Percentiles rank a stretch among this genome's conserved stretches.
Evolutionary conservation across 352 stramenopile genomes (phyloP).

Genomic region (Phytophthora palmivora): DNA sequence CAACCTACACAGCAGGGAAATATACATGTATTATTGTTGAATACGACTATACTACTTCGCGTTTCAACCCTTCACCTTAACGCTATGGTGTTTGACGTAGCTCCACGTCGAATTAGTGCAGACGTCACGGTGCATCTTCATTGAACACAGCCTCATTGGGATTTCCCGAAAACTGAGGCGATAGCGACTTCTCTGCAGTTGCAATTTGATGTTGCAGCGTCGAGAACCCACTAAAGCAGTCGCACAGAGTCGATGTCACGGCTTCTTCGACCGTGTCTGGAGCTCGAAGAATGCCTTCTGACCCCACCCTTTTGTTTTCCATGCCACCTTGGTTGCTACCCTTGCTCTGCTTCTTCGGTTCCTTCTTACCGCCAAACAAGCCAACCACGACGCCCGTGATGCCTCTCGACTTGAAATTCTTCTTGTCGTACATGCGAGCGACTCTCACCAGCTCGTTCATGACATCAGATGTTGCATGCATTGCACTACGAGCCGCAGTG

Average conservation of each 20-base stretch:
- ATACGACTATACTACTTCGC: background rate
- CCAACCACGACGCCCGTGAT: slow-evolving; percentile 18
- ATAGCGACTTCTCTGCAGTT: slow-evolving; percentile 29
- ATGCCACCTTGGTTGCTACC: background rate
- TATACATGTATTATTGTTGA: slow-evolving; percentile 1
- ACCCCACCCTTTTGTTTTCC: slow-evolving; percentile 10
- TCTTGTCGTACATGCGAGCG: slow-evolving; percentile 38
- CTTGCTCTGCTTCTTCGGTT: slow-evolving; percentile 11
- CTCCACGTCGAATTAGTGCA: background rate
- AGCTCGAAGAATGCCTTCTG: slow-evolving; percentile 26
- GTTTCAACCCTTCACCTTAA: too few species aligned
- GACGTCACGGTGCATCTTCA: background rate
- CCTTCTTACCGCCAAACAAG: slow-evolving; percentile 16
- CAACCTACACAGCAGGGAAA: background rate
- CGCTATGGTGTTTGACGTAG: background rate
- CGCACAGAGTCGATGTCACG: slow-evolving; percentile 29
- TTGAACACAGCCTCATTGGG: slow-evolving; percentile 12
- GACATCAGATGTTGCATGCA: slow-evolving; percentile 33
- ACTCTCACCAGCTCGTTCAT: slow-evolving; percentile 36
- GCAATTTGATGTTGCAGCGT: slow-evolving; percentile 38
- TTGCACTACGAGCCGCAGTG: slow-evolving; percentile 30
- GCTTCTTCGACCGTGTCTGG: slow-evolving; percentile 40
- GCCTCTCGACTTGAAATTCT: slow-evolving; percentile 15
- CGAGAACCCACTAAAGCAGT: slow-evolving; percentile 35
- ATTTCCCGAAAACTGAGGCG: slow-evolving; percentile 20